Evolutionary conservation across 108 stramenopile species (phyloP), one percentile per base, ranked within the genome.

Genomic region (Fragilaria crotonensis): DNA sequence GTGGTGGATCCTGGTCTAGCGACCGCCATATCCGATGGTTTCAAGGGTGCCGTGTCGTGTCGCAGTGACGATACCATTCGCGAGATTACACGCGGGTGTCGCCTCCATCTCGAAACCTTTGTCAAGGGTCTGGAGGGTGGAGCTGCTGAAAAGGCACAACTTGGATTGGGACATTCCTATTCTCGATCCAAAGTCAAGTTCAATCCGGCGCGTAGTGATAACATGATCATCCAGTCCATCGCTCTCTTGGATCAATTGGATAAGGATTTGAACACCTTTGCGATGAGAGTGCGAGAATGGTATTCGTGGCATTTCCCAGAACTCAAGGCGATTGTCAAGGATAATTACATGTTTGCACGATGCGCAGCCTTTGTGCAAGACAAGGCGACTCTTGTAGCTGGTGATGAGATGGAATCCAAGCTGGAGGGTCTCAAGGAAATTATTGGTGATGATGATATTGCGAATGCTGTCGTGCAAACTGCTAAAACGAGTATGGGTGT

Each of bases 261-360:
- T 68, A 99, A 99, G 80, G 99, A 99, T 71, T 61, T 98, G 19
- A 99, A 99, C 71, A 98, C 98, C 25, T 97, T 97, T 73, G 96
- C 98, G 48, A 99, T 99, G 99, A 77, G 99, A 36, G 93, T 97
- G 30, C 71, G 94, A 11, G 99, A 99, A 73, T 99, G 99, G 99
- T 98, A 98, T 78, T 83, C 81, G 53, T 99, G 98, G 98, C 99
- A 99, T 79, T 99, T 99, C 64, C 99, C 99, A 18, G 99, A 99
- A 76, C 78, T 99, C 32, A 78, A 84, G 46, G 92, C 94, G 69
- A 72, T 97, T 33, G 85, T 98, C 55, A 97, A 96, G 67, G 97
- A 99, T 75, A 99, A 97, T 72, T 85, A 96, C 61, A 93, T 94
- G 87, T 99, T 95, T 81, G 92, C 95, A 36, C 64, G 91, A 31